These are phyloP conservation scores for Byssothecium circinans DNA, from an alignment of 2,329 filamentous ascomycete species.

Conservation along the genomic window DNA sequence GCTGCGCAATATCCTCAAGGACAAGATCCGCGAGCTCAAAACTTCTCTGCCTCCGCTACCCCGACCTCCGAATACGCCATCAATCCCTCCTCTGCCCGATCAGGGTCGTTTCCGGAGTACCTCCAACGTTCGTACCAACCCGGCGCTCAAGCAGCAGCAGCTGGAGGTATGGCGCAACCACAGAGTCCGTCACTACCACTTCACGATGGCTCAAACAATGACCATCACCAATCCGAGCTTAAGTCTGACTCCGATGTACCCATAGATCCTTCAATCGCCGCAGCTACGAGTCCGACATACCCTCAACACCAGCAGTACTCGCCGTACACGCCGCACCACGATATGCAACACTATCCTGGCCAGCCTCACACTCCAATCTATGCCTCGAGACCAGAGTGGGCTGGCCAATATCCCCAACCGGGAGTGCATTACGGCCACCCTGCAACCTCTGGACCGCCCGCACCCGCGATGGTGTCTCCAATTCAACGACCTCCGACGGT, in stretches of 20 bases:
- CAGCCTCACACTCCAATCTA: slow-evolving; percentile 65
- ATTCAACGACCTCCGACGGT: slow-evolving; percentile 65
- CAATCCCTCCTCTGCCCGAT: slow-evolving; percentile 74
- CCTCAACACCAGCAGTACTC: slow-evolving; percentile 79
- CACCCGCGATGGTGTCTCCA: slow-evolving; percentile 61
- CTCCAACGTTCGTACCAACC: slow-evolving; percentile 79
- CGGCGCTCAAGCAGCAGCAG: slow-evolving; percentile 70
- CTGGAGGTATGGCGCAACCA: slow-evolving; percentile 96
- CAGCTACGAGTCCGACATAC: slow-evolving; percentile 89
- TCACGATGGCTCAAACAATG: slow-evolving; percentile 73
- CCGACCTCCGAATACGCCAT: slow-evolving; percentile 87
- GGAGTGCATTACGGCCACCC: slow-evolving; percentile 54
- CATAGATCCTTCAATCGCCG: slow-evolving; percentile 98
- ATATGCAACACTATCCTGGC: slow-evolving; percentile 77
- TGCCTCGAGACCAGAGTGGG: slow-evolving; percentile 71
- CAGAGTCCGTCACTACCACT: slow-evolving; percentile 95
- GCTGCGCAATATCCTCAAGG: slow-evolving; percentile 84
- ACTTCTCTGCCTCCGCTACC: slow-evolving; percentile 76
- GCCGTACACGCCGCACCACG: slow-evolving; percentile 80
- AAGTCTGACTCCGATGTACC: slow-evolving; percentile 96
- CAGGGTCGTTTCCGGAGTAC: slow-evolving; percentile 84
- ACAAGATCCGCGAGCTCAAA: slow-evolving; percentile 74
- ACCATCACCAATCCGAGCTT: slow-evolving; percentile 67
- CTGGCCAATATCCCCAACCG: slow-evolving; percentile 56
- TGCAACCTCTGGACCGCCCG: slow-evolving; percentile 59